Evolutionary conservation across 352 stramenopile species (phyloP), one percentile per base, ranked within the genome.

Genomic region (Globisporangium orthogonon): DNA sequence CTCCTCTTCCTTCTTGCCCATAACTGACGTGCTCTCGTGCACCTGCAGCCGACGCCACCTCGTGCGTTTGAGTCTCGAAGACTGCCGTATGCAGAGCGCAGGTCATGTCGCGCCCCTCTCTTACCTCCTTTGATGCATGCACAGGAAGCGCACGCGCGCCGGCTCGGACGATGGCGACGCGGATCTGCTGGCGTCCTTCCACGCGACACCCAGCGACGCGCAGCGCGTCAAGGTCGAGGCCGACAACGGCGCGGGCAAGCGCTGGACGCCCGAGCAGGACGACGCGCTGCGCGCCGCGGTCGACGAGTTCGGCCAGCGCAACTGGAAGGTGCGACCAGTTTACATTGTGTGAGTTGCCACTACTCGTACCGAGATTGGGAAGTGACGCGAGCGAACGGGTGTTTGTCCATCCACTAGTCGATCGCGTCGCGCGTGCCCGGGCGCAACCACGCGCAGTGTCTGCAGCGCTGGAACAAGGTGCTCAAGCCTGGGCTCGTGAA

Each of bases 401-500:
- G 23, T 23, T 23, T 23, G 23, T 23, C 23, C 23, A 23, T 23
- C 1, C 23, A 23, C 23, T 23, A 23, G 51, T 89, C 83, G 7
- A 94, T 95, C 45, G 87, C 87, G 2, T 77, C 90, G 50, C 72
- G 91, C 65, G 86, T 96, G 14, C 79, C 83, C 7, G 81, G 82
- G 0, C 78, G 87, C 44, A 91, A 94, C 65, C 87, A 95, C 67
- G 91, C 86, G 47, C 87, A 96, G 65, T 96, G 87, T 66, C 69
- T 95, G n/a, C 87, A 96, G 62, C 73, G 87, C 9, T 96, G 87
- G 87, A 94, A 85, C 15, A 96, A 97, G 60, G 87, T 98, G 50
- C 69, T 98, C 15, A 89, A 90, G 13, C 94, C 94, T 6, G 95
- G 93, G n/a, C 77, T 98, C 3, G 88, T 97, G 35, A 99, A 99